phyloP scores from a whole-genome alignment of 176 grass and related monocot genomes.

The Oryza nivara region DNA sequence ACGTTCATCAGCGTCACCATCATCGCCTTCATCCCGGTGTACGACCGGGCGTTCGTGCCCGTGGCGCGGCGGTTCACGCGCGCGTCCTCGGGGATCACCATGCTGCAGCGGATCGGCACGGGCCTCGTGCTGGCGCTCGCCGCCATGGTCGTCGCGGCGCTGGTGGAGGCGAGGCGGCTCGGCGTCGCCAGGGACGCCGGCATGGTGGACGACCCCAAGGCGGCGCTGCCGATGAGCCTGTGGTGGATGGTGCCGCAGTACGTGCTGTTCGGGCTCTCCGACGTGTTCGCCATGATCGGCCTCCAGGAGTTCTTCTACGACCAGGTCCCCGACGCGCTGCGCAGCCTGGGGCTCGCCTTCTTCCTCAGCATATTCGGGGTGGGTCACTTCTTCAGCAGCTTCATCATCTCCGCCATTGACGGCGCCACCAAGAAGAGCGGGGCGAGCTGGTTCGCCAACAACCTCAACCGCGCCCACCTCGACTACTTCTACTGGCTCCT shows the following conservation, averaged over 20 bases:
- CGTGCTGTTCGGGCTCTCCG: conserved; percentile 63
- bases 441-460: conserved; percentile 45
- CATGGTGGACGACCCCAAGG: conserved; percentile 44
- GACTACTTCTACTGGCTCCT: conserved; percentile 81
- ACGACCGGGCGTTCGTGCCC: conserved; percentile 48
- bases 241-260: conserved; percentile 98
- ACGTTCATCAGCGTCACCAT: conserved; percentile 46
- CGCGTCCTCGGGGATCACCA: conserved; percentile 49
- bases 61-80: conserved; percentile 32
- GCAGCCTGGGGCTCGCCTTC: conserved; percentile 53
- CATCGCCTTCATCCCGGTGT: conserved; percentile 52
- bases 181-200: conserved; percentile 45
- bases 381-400: conserved; percentile 50
- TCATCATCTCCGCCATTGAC: conserved; percentile 56
- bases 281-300: conserved; percentile 80
- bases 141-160: conserved; percentile 46
- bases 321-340: conserved; percentile 63
- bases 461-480: conserved; percentile 43
- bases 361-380: conserved; percentile 53
- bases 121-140: conserved; percentile 43
- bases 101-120: conserved; percentile 58
- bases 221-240: conserved; percentile 67
- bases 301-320: conserved; percentile 98
- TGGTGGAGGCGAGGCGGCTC: conserved; percentile 51
- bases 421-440: conserved; percentile 44